Evolutionary conservation across 495 filamentous ascomycete species (phyloP).

Genomic region (Lentithecium fluviatile): DNA sequence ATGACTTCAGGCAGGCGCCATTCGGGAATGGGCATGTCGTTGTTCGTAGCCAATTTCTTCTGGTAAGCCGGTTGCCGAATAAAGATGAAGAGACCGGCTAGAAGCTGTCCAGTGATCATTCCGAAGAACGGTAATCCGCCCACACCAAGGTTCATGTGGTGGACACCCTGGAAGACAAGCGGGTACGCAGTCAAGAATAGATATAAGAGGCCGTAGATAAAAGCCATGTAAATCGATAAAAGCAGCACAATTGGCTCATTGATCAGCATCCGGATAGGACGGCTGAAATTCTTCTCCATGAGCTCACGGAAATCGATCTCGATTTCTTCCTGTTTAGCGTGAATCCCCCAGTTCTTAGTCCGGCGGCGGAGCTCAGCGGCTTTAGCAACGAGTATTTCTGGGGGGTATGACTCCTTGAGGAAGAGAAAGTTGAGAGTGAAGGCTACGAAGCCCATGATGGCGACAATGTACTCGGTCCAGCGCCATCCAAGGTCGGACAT

Average conservation of each 20-base stretch:
- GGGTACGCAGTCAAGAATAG: constrained; percentile 80
- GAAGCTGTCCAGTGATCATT: constrained; percentile 71
- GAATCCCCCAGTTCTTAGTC: constrained; percentile 90
- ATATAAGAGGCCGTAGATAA: constrained; percentile 64
- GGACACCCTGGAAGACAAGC: constrained; percentile 71
- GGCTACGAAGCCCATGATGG: constrained; percentile 75
- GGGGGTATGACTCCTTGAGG: constrained; percentile 80
- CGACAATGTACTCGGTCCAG: constrained; percentile 74
- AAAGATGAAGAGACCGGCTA: constrained; percentile 65
- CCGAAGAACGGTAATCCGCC: constrained; percentile 77
- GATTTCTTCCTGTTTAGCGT: constrained; percentile 91
- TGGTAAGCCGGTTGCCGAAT: constrained; percentile 65
- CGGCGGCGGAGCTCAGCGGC: constrained; percentile 74
- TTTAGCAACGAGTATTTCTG: constrained; percentile 73
- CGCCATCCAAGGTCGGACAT: constrained; percentile 71
- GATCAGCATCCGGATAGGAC: constrained; percentile 76
- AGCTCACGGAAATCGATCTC: constrained; percentile 80
- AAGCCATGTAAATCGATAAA: constrained; percentile 69
- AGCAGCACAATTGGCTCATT: constrained; percentile 76
- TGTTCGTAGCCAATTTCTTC: constrained; percentile 58
- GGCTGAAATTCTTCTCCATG: constrained; percentile 76
- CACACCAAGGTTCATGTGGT: constrained; percentile 65
- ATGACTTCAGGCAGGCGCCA: constrained; percentile 84
- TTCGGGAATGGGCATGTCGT: constrained; percentile 73
- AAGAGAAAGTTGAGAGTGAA: constrained; percentile 69